Percentiles rank a stretch among this genome's conserved stretches.
Conservation (phyloP, 1,139 yeast species). For the Spencermartinsiella ligniputridi region DNA sequence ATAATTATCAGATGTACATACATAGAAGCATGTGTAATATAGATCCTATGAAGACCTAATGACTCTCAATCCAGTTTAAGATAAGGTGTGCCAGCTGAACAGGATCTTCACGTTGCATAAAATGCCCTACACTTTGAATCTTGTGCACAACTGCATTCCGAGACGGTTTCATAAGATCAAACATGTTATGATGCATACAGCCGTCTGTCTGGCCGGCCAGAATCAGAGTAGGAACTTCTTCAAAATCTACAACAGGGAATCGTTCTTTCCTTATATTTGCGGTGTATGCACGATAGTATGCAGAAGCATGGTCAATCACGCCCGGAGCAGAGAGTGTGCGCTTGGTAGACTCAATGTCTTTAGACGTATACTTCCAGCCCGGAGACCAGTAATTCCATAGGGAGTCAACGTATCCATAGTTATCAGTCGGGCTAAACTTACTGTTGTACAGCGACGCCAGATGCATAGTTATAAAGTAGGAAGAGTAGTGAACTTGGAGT, state of each 20-base stretch:
- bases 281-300: conserved; percentile 23
- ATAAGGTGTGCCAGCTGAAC: conserved; percentile 15
- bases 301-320: conserved; percentile 25
- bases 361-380: conserved; percentile 18
- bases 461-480: conserved; percentile 27
- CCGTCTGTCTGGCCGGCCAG: conserved; percentile 26
- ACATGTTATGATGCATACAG: conserved; percentile 21
- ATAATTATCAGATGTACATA: too few species aligned
- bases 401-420: conserved; percentile 17
- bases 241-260: conserved; percentile 17
- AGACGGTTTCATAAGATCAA: conserved; percentile 12
- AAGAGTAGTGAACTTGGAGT: conserved; percentile 23
- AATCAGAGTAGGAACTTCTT: conserved; percentile 19
- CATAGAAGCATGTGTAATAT: too few species aligned
- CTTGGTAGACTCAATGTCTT: conserved; percentile 18
- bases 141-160: conserved; percentile 14
- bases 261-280: conserved; percentile 1
- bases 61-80: conserved; percentile 14
- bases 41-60: conserved; percentile 2
- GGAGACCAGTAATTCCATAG: conserved; percentile 30
- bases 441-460: conserved; percentile 15
- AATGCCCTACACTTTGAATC: conserved; percentile 26
- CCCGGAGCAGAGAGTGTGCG: conserved; percentile 22
- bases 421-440: conserved; percentile 1
- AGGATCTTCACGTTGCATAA: conserved; percentile 29